Evolutionary conservation across 2,329 filamentous ascomycete genomes (phyloP), one percentile per base, ranked within the genome.

Genomic region (Emmonsiellopsis sp.): DNA sequence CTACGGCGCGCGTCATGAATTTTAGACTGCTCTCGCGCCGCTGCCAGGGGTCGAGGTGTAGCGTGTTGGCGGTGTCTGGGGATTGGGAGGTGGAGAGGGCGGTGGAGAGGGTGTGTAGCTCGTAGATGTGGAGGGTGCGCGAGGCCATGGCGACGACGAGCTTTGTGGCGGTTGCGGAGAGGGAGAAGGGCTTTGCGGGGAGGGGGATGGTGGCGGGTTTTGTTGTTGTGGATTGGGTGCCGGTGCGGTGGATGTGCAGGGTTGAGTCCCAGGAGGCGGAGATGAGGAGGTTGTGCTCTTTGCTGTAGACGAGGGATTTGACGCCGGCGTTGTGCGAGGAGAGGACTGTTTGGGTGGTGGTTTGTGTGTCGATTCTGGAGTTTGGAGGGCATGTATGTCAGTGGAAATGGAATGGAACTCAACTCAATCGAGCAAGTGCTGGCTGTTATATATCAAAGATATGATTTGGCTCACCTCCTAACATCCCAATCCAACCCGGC

Each of bases 91-190:
- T 68, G 13, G 78, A 76, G 27, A 76, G 64, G 42, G 82, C 73
- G 1, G 78, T 65, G 27, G 75, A 71, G 40, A 95, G 80, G 27
- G 83, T 73, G 48, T 83, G 77, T 34, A 98, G 79, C 65, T 96
- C 88, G 78, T 96, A 97, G 69, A 98, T 95, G 74, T 93, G 85
- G 56, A 96, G 83, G n/a, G 91, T 82, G 53, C 93, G 87, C 52
- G 87, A 88, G 2, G 91, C 88, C 93, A 98, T 97, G 60, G 91
- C 91, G 54, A 98, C 88, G 42, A 98, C 89, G 7, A 95, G 79
- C 69, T 94, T 95, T 50, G 87, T 90, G 49, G 86, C 77, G 37
- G 90, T 80, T n/a, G 81, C 68, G 34, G 80, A 87, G 47, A 97
- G 77, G 10, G 91, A 91, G 70, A 95, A 95, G 1, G 90, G 89